phyloP scores from a whole-genome alignment of 352 stramenopile species.

The Globisporangium nodosum region DNA sequence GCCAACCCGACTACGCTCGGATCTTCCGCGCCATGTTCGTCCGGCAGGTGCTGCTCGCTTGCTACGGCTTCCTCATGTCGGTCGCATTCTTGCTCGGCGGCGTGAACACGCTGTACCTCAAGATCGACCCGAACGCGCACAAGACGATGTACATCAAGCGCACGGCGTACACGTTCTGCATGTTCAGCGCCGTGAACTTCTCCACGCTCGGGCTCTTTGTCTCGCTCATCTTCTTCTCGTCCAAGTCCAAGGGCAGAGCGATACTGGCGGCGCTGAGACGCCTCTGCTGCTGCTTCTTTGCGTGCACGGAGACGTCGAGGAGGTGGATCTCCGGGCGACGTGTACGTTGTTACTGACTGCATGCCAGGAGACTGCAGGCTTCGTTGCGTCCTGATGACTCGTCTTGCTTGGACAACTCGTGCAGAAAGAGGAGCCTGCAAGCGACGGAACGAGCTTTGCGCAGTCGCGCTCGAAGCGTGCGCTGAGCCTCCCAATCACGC shows the following conservation, averaged over 20 bases:
- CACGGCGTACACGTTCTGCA: slow-evolving; percentile 23
- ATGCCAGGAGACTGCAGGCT: not conserved
- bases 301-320: not conserved
- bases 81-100: slow-evolving; percentile 17
- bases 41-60: slow-evolving; percentile 20
- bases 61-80: slow-evolving; percentile 21
- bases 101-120: slow-evolving; percentile 20
- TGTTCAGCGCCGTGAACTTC: slow-evolving; percentile 28
- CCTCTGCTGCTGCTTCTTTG: not conserved
- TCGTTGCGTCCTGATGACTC: not conserved
- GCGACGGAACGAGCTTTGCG: too few species aligned
- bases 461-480: slow-evolving; percentile 8
- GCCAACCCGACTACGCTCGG: slow-evolving; percentile 8
- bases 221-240: slow-evolving; percentile 25
- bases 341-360: not conserved
- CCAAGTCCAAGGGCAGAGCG: slow-evolving; percentile 11
- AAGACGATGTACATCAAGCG: slow-evolving; percentile 25
- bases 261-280: slow-evolving; percentile 5
- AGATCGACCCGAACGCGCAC: slow-evolving; percentile 14
- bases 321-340: not conserved
- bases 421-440: too few species aligned
- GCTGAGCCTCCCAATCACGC: slow-evolving; percentile 5
- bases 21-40: slow-evolving; percentile 22
- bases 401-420: too few species aligned
- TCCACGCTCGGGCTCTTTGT: slow-evolving; percentile 27